Conservation (phyloP, 805 yeast species). For the Saturnispora ahearnii region DNA sequence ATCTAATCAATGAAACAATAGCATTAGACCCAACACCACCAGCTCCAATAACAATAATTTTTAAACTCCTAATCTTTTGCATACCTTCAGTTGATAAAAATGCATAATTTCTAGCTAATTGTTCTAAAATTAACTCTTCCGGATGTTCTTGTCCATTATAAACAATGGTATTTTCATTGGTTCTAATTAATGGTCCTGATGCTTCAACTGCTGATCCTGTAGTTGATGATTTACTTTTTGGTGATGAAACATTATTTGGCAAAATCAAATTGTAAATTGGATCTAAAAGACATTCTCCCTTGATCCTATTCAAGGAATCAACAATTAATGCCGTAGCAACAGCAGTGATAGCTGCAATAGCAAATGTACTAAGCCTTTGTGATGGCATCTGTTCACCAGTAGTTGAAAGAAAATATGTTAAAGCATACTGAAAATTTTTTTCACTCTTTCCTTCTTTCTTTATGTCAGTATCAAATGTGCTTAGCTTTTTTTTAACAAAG, state of each 20-base stretch:
- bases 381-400: neutral
- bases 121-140: constrained; percentile 78
- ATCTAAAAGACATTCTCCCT: neutral
- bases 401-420: neutral
- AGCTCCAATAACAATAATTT: constrained; percentile 77
- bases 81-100: constrained; percentile 85
- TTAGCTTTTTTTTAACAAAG: neutral
- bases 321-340: constrained; percentile 4
- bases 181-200: neutral
- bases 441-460: neutral
- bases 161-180: constrained; percentile 11
- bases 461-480: neutral
- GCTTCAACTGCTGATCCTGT: neutral
- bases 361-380: neutral
- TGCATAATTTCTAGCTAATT: constrained; percentile 87
- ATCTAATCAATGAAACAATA: constrained; percentile 79
- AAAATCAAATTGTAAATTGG: neutral
- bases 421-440: neutral
- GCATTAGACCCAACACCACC: constrained; percentile 99
- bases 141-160: constrained; percentile 25
- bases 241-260: neutral
- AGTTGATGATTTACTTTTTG: neutral
- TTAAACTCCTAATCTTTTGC: constrained; percentile 57
- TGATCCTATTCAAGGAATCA: constrained; percentile 1
- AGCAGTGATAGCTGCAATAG: neutral